Conservation (phyloP, 2,329 filamentous ascomycete species). For the Arthrobotrys pseudoclavata region DNA sequence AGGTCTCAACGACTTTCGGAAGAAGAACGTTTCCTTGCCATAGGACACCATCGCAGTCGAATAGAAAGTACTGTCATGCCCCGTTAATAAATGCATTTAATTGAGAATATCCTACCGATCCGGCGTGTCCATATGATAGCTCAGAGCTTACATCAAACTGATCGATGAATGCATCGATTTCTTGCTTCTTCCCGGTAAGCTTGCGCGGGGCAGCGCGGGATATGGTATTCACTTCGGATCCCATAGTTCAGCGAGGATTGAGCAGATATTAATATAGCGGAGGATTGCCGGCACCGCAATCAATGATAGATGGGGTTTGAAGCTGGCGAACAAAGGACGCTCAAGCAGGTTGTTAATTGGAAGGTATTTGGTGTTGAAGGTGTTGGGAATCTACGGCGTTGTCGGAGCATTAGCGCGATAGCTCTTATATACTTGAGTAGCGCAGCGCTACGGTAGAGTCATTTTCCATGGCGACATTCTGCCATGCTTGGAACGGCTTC, state of each 20-base stretch:
- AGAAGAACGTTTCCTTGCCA: slow-evolving; percentile 97
- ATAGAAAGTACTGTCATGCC: slow-evolving; percentile 80
- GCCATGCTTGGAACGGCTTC: not conserved
- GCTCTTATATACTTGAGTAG: slow-evolving; percentile 47
- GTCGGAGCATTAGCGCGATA: slow-evolving; percentile 16
- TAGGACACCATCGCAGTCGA: slow-evolving; percentile 97
- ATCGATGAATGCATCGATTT: slow-evolving; percentile 85
- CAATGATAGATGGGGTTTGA: not conserved
- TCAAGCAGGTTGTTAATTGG: slow-evolving; percentile 22
- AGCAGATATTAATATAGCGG: not conserved
- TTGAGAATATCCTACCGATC: not conserved
- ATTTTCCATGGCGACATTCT: not conserved
- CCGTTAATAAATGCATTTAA: not conserved
- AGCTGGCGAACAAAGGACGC: not conserved
- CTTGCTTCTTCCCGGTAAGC: slow-evolving; percentile 82
- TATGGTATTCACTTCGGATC: slow-evolving; percentile 32
- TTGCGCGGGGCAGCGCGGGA: slow-evolving; percentile 68
- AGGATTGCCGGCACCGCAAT: not conserved
- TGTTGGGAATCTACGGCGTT: slow-evolving; percentile 58
- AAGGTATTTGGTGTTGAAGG: slow-evolving; percentile 38
- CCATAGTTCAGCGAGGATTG: slow-evolving; percentile 12
- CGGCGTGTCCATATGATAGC: not conserved
- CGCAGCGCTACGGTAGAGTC: not conserved
- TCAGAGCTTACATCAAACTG: slow-evolving; percentile 83
- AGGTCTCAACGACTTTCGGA: slow-evolving; percentile 84